Evolutionary conservation across 1,139 yeast species (phyloP), one percentile per base, ranked within the genome.

Genomic region (Taiozyma sp.): DNA sequence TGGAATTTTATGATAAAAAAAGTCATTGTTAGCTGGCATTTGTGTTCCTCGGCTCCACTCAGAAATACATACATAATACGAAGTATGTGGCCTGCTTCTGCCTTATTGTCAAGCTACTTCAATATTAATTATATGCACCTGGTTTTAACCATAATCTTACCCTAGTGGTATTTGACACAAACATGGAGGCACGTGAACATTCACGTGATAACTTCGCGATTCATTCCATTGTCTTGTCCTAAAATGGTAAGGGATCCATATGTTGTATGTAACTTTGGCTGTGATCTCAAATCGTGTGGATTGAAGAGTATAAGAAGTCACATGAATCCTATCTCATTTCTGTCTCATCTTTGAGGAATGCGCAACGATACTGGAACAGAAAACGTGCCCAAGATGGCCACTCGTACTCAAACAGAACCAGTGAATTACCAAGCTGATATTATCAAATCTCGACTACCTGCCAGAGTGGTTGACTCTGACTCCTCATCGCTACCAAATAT

Each of bases 401-500:
- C 24, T 38, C 41, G 10, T n/a, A 19, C 41, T 32, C 36, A 32
- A 32, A 32, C 36, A 32, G 36, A 32, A 38, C 41, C 41, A 10
- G 14, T 38, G 1, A 29, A 29, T 3, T n/a, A 32, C 10, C 39
- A 10, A 8, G 19, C n/a, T 9, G 39, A 36, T 19, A 16, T 12
- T 3, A 38, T 38, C 41, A 38, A 38, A 23, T 19, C 41, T 10
- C 12, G 41, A 38, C 14, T 22, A 38, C 41, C 41, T 19, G 41
- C 41, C 14, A 10, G 24, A 38, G 24, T 9, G 2, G n/a, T 38
- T 19, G 14, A 38, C 14, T 16, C 23, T 19, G 41, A 38, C 41
- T 19, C 41, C 14, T 16, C 24, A 19, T 16, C 41, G 41, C 41
- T 62, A 44, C 69, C 74, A 8, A 65, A 69, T 50, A 69, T 71